These are phyloP conservation scores for Miscanthus sacchariflorus DNA, from an alignment of 202 grass and related monocot genomes.

Conservation along the genomic window DNA sequence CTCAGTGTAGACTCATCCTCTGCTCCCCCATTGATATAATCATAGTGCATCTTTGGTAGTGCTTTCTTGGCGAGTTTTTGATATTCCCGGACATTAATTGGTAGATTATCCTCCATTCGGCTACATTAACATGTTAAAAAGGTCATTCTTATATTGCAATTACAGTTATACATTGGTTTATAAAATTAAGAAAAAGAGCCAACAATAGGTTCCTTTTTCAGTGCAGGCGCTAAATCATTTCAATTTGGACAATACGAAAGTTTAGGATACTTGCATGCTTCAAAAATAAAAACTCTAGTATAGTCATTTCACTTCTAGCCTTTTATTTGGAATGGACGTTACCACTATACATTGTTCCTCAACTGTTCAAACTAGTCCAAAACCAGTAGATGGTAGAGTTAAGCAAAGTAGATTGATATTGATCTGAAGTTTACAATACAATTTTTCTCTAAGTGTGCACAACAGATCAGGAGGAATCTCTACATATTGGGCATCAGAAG, in stretches of 20 bases:
- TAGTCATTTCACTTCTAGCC: background rate
- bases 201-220: constrained; percentile 12
- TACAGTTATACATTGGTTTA: constrained; percentile 9
- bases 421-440: background rate
- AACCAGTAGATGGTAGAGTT: background rate
- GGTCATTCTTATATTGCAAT: constrained; percentile 6
- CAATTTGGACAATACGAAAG: background rate
- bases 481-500: background rate
- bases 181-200: too few species aligned
- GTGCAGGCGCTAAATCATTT: background rate
- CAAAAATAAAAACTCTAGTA: background rate
- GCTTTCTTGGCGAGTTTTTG: constrained; percentile 76
- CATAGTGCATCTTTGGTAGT: constrained; percentile 88
- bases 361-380: background rate
- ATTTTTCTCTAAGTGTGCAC: background rate
- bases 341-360: background rate
- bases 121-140: constrained; percentile 27
- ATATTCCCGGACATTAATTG: constrained; percentile 73
- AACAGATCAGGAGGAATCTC: background rate
- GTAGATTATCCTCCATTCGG: constrained; percentile 72
- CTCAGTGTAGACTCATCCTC: constrained; percentile 82
- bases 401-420: background rate
- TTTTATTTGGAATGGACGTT: background rate
- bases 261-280: background rate
- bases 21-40: constrained; percentile 82